These are phyloP conservation scores for Casuarina equisetifolia DNA, from an alignment of 306 rosid genomes.

Conservation along the genomic window DNA sequence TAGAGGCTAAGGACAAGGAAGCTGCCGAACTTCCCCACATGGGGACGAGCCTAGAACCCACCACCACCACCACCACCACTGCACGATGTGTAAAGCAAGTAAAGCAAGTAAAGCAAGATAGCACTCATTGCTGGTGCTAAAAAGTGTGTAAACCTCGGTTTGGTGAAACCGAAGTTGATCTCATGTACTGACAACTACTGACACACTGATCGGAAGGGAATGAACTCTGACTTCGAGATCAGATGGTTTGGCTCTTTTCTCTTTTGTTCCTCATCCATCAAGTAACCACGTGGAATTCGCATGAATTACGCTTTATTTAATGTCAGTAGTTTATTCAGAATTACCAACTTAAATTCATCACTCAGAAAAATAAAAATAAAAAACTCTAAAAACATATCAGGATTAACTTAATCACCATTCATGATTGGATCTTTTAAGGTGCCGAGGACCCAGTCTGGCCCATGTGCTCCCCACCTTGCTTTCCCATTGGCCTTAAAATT, in stretches of 20 bases:
- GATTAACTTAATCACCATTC: too few species aligned
- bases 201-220: constrained; percentile 23
- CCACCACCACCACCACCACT: not conserved
- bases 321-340: too few species aligned
- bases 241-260: not conserved
- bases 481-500: too few species aligned
- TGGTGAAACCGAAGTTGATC: constrained; percentile 44
- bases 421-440: too few species aligned
- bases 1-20: constrained; percentile 1
- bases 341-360: too few species aligned
- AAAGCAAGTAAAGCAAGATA: not conserved
- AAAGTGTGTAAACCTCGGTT: not conserved
- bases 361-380: too few species aligned
- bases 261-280: not conserved
- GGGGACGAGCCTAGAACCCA: not conserved
- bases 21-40: not conserved
- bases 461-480: too few species aligned
- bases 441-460: too few species aligned
- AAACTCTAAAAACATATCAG: too few species aligned
- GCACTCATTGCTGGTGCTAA: too few species aligned
- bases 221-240: constrained; percentile 30
- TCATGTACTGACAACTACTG: constrained; percentile 15
- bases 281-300: not conserved
- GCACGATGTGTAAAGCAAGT: not conserved
- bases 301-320: too few species aligned